These are phyloP conservation scores for Entomortierella parvispora DNA, from an alignment of 192 early-diverging fungal species.

Conservation along the genomic window DNA sequence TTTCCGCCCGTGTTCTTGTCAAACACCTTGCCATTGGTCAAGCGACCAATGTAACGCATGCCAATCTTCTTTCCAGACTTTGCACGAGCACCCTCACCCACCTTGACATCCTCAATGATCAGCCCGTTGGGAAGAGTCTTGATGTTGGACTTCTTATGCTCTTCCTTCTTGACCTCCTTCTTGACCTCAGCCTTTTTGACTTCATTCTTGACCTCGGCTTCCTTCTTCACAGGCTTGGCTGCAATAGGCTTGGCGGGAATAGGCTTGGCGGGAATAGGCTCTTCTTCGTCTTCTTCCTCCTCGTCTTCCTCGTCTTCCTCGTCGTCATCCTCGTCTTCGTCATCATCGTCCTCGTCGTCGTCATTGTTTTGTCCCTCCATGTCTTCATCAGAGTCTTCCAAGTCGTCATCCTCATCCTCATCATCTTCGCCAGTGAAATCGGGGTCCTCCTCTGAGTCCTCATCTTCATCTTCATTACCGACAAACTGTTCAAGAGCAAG, in stretches of 20 bases:
- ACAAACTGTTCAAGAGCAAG: constrained; percentile 32
- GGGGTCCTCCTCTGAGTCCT: constrained; percentile 46
- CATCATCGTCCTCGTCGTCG: constrained; percentile 9
- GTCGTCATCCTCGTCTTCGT: background rate
- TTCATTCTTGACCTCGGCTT: constrained; percentile 48
- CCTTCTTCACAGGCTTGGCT: constrained; percentile 4
- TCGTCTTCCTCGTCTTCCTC: constrained; percentile 19
- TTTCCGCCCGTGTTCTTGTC: constrained; percentile 89
- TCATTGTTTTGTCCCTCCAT: background rate
- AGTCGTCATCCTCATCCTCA: constrained; percentile 41
- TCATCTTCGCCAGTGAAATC: constrained; percentile 45
- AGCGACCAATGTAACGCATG: constrained; percentile 47
- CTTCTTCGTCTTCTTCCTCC: constrained; percentile 18
- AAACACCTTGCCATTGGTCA: constrained; percentile 70
- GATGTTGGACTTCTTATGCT: constrained; percentile 56
- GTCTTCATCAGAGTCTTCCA: constrained; percentile 9
- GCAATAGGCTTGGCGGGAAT: constrained; percentile 17
- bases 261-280: constrained; percentile 20
- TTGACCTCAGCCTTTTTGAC: constrained; percentile 39
- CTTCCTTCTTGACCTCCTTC: constrained; percentile 45
- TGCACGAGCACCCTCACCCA: constrained; percentile 54
- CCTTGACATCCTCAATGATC: constrained; percentile 80
- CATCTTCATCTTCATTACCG: constrained; percentile 31
- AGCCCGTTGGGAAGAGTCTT: constrained; percentile 79
- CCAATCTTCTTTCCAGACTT: constrained; percentile 60